Percentiles rank a stretch among this genome's conserved stretches.
phyloP scores from a whole-genome alignment of 306 rosid species.

The Trichosanthes truncata region DNA sequence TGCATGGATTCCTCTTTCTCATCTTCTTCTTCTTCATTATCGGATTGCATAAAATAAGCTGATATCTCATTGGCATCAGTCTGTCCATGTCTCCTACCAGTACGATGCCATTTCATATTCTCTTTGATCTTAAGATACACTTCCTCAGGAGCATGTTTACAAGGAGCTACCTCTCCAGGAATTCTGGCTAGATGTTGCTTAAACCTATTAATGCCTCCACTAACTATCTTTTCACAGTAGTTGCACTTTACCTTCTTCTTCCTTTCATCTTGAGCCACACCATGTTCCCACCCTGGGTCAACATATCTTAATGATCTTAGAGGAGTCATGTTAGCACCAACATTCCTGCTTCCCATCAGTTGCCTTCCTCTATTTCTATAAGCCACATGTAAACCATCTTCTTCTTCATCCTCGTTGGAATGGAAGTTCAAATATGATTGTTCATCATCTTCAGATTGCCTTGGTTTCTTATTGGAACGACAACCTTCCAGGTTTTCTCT shows the following conservation, averaged over 20 bases:
- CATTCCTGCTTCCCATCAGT: conserved; percentile 47
- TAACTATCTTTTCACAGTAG: conserved; percentile 84
- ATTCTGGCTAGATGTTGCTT: conserved; percentile 95
- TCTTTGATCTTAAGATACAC: conserved; percentile 81
- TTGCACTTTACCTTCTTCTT: conserved; percentile 94
- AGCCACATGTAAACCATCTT: conserved; percentile 48
- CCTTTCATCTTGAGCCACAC: conserved; percentile 94
- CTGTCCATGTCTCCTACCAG: conserved; percentile 74
- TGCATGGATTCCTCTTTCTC: conserved; percentile 49
- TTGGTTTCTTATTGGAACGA: conserved; percentile 70
- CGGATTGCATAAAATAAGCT: conserved; percentile 53
- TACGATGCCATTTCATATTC: conserved; percentile 99
- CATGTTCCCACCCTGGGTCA: conserved; percentile 99
- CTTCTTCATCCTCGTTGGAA: conserved; percentile 58
- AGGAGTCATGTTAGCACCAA: conserved; percentile 48
- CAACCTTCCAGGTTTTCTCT: conserved; percentile 82
- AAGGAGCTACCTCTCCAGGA: conserved; percentile 98
- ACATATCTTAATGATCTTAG: conserved; percentile 81
- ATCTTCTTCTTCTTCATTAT: conserved; percentile 62
- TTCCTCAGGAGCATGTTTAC: conserved; percentile 88
- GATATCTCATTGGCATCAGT: conserved; percentile 54
- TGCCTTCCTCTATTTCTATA: conserved; percentile 81
- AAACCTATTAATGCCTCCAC: conserved; percentile 95
- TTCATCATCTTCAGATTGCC: conserved; percentile 43
- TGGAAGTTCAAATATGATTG: conserved; percentile 63